Evolutionary conservation across 176 grass and related monocot species (phyloP).

Genomic region (Carex littledalei): DNA sequence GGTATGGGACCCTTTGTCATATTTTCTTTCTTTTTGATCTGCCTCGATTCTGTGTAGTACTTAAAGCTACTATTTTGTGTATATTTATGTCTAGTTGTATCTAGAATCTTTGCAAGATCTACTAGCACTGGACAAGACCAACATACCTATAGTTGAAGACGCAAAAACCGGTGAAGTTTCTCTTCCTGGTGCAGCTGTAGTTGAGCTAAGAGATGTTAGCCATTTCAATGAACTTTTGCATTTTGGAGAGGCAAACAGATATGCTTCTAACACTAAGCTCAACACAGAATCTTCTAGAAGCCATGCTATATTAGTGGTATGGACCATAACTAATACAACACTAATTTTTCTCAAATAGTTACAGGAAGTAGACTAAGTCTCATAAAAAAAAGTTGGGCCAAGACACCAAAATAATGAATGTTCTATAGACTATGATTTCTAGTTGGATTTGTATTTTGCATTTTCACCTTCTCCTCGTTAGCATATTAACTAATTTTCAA

Average conservation of each 20-base stretch:
- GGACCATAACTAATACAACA: constrained; percentile 17
- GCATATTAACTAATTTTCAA: neutral
- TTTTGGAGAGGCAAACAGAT: constrained; percentile 79
- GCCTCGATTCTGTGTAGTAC: neutral
- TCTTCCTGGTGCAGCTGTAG: constrained; percentile 61
- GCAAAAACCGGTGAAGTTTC: constrained; percentile 80
- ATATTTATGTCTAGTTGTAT: constrained; percentile 66
- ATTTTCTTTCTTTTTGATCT: neutral
- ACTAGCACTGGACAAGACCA: constrained; percentile 75
- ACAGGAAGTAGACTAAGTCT: neutral
- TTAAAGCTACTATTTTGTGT: constrained; percentile 27
- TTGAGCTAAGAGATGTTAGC: constrained; percentile 79
- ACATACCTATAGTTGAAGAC: constrained; percentile 86
- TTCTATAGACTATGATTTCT: neutral
- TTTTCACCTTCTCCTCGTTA: neutral
- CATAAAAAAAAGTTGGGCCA: neutral
- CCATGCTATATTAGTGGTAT: constrained; percentile 85
- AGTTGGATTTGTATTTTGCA: neutral
- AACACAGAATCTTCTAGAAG: constrained; percentile 99
- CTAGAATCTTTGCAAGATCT: constrained; percentile 92
- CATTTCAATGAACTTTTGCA: constrained; percentile 72
- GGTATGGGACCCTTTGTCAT: neutral
- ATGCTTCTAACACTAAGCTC: constrained; percentile 95
- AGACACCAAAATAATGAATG: neutral
- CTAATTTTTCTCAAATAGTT: neutral